A percentile compares a stretch with the other conserved stretches of the same genome.
phyloP scores from a whole-genome alignment of 2,329 filamentous ascomycete species.

The Triangularia verruculosa region DNA sequence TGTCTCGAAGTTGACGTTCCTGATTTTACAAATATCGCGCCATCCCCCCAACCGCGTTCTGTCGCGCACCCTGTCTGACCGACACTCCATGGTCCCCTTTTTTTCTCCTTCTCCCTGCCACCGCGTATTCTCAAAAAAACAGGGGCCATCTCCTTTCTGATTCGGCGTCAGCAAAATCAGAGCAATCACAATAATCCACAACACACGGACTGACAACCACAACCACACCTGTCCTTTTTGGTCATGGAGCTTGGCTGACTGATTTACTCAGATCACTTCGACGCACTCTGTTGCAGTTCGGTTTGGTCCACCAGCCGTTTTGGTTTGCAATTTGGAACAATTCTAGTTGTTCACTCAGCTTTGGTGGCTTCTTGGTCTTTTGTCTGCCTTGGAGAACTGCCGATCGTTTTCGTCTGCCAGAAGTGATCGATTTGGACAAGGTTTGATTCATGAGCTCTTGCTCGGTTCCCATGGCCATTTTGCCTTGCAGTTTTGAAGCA shows the following conservation, averaged over 20 bases:
- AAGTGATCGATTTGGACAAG: neutral
- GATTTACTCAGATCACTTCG: slow-evolving; percentile 7
- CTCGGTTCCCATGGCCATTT: neutral
- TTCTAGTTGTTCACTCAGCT: neutral
- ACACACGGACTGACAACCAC: neutral
- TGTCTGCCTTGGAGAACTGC: neutral
- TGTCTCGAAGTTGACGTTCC: slow-evolving; percentile 9
- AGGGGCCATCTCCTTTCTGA: slow-evolving; percentile 4
- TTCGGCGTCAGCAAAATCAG: neutral
- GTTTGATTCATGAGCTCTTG: neutral
- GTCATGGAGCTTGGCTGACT: slow-evolving; percentile 8
- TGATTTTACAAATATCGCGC: slow-evolving; percentile 20
- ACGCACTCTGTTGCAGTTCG: neutral
- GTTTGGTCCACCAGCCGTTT: slow-evolving; percentile 1
- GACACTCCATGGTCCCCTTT: neutral
- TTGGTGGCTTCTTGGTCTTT: neutral
- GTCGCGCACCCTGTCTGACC: neutral
- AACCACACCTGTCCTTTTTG: neutral
- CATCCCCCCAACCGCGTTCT: slow-evolving; percentile 10
- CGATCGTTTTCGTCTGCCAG: neutral
- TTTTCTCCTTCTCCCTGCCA: neutral
- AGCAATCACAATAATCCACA: slow-evolving; percentile 11
- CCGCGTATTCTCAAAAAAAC: neutral
- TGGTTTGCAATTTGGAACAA: neutral
- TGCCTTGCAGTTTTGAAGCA: neutral